Evolutionary conservation across 805 yeast species (phyloP), one percentile per base, ranked within the genome.

Genomic region (Saccharomycopsis amapae): DNA sequence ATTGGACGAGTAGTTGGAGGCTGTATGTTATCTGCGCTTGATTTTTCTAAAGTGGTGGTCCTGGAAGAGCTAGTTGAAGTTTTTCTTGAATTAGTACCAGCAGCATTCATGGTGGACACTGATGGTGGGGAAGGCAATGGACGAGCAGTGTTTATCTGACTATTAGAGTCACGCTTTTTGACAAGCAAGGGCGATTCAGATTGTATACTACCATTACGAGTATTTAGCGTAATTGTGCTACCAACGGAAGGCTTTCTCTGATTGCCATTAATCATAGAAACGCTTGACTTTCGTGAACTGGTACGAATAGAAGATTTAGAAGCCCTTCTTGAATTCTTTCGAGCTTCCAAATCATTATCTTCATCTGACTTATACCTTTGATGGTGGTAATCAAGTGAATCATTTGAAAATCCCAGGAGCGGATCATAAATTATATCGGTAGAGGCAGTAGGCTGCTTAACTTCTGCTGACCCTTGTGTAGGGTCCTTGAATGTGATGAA

Each of bases 311-410:
- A 9, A 31, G 17, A 9, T 9, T 31, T 31, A 31, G 35, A 31
- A n/a, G 9, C 15, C 17, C 15, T 31, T 31, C 35, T 7, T 31
- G 35, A 10, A 13, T n/a, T 31, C 15, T 7, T n/a, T 7, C 6
- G 35, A 9, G 24, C 40, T 13, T 36, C 20, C 18, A 15, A 26
- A 15, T 24, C 39, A 5, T 9, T 42, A 26, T 47, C 47, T 6
- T 50, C 53, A 30, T 50, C 53, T 4, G 48, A 43, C 36, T 50
- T 50, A 40, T 50, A 50, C 5, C 53, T 46, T 23, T 46, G 39
- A 38, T 50, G 53, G 28, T 43, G 51, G 35, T 46, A 46, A 17
- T 38, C 38, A 18, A 43, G 32, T 12, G 47, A 38, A 19, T 37
- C 33, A 35, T 43, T 32, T 4, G 37, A 34, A 18, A 18, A 34